Conservation (phyloP, 345 rosid species). For the Aegle marmelos region DNA sequence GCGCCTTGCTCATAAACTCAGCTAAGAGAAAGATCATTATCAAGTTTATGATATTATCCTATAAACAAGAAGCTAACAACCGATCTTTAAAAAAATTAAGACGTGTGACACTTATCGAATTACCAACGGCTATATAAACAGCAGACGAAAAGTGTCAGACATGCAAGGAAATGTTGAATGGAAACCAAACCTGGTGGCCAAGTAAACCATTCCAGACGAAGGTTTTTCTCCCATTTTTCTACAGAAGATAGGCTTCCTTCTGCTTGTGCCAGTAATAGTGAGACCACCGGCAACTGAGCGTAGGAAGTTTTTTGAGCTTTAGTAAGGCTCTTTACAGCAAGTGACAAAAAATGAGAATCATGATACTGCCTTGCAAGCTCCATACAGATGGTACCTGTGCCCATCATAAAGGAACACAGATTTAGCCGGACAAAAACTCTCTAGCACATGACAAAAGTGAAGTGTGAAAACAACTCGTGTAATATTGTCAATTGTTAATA, state of each 20-base stretch:
- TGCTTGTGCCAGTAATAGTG: constrained; percentile 75
- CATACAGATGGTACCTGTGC: constrained; percentile 61
- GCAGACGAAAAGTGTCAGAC: neutral
- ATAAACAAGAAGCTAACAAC: neutral
- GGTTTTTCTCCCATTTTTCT: constrained; percentile 73
- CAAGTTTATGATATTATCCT: neutral
- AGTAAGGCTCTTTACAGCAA: constrained; percentile 60
- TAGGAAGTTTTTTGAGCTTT: constrained; percentile 47
- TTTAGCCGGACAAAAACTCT: neutral
- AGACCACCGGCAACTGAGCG: constrained; percentile 62
- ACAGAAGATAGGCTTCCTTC: constrained; percentile 84
- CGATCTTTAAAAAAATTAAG: neutral
- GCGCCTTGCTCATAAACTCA: too few species aligned
- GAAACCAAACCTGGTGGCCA: constrained; percentile 84
- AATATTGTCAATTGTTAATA: neutral
- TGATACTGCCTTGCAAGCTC: constrained; percentile 61
- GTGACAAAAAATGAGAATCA: constrained; percentile 52
- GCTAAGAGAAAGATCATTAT: neutral
- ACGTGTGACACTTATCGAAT: neutral
- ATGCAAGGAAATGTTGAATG: neutral
- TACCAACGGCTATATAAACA: neutral
- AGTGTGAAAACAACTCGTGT: neutral
- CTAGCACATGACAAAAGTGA: neutral
- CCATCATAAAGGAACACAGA: constrained; percentile 10
- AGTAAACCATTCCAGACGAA: constrained; percentile 80